Base-by-base conservation (phyloP, 2,329 filamentous ascomycete genomes). In the Didymella sp. region DNA sequence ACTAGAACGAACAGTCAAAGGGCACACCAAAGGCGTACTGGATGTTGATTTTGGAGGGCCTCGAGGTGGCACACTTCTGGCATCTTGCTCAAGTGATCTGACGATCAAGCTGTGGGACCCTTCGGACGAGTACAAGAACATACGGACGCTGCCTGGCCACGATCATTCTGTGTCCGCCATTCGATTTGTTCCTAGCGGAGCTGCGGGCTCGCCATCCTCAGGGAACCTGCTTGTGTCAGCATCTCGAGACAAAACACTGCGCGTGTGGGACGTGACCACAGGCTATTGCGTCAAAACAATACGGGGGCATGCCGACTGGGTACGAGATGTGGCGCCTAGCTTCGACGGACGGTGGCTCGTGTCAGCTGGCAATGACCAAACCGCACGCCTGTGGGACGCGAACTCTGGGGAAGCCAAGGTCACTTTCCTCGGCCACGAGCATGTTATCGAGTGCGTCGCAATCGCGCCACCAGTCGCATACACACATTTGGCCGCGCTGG, bases 41-140 rank as follows among this genome's bases (percentile, higher is more conserved):
- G 92, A 96, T 72, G 86, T 96, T 31, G 93, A 97, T 71, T 97
- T 90, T 77, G 93, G 94, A 33, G 93, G 93, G 0, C 92, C 92
- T 1, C 83, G 89, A 70, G 90, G 91, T 38, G 89, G 87, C 28
- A 91, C 89, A 3, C 81, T 96, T 22, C 83, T 96, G 62, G 91
- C 89, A 33, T 93, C 89, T 7, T 96, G 92, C 80, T 92, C 88
- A 44, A 92, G 89, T 45, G 94, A 97, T 75, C 79, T 97, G 41
- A 96, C 92, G 2, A 96, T 97, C 78, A 96, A 96, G 76, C 81
- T 97, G 22, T 98, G 93, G 93, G 92, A 97, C 66, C 93, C 94
- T 1, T 85, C 87, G 40, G 90, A 96, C 73, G 91, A 95, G 58
- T 97, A 97, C 80, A 96, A 96, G 76, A 97, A 96, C 72, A 96